Conservation (phyloP, 352 stramenopile genomes). For the Blastocystis sp. region DNA sequence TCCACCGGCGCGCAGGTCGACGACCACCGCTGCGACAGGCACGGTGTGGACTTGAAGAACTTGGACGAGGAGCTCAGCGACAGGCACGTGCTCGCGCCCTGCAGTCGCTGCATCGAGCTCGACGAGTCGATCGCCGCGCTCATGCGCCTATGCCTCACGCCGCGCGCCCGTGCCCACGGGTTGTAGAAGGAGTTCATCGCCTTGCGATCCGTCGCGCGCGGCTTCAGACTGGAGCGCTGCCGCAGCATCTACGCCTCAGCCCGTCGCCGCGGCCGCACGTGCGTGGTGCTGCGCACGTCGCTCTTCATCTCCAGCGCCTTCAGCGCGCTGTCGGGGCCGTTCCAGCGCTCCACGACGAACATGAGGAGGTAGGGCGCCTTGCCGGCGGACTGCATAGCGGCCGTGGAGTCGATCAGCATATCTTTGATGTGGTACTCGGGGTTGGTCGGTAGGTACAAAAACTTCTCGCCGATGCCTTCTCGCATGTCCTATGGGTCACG, state of each 20-base stretch:
- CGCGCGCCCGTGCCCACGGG: background rate
- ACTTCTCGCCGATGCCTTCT: background rate
- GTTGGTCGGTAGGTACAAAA: constrained; percentile 72
- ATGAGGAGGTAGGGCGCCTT: constrained; percentile 72
- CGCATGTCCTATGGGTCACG: background rate
- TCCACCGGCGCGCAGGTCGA: background rate
- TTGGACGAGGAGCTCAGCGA: background rate
- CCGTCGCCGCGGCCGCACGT: background rate
- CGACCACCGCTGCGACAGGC: background rate
- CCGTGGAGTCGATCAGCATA: constrained; percentile 53
- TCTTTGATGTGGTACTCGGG: constrained; percentile 67
- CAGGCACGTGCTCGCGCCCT: constrained; percentile 1
- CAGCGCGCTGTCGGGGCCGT: constrained; percentile 70
- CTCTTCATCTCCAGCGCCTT: constrained; percentile 21
- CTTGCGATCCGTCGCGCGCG: background rate
- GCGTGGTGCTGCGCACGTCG: background rate
- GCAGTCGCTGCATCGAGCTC: constrained; percentile 29
- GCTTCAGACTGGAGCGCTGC: background rate
- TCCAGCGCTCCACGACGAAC: constrained; percentile 69
- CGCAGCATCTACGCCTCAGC: background rate
- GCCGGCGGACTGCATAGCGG: constrained; percentile 71
- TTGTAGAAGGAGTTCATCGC: constrained; percentile 27
- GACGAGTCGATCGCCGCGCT: constrained; percentile 3
- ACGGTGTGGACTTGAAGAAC: background rate
- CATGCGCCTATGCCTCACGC: background rate